Evolutionary conservation across 2,329 filamentous ascomycete genomes (phyloP).

Genomic region (Parafenestella ontariensis): DNA sequence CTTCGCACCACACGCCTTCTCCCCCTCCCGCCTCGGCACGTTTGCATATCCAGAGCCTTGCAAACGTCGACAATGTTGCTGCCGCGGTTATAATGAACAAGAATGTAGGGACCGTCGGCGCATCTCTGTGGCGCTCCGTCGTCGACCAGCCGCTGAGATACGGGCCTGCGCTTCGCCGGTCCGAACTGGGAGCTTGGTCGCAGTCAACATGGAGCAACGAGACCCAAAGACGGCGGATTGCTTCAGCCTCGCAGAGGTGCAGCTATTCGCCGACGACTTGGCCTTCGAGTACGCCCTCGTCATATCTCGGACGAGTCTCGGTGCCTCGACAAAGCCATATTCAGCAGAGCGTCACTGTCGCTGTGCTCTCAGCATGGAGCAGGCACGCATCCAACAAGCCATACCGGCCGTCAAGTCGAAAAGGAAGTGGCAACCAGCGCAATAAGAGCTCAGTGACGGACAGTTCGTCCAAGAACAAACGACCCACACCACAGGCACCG

Average conservation of each 20-base stretch:
- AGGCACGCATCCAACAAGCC: slow-evolving; percentile 37
- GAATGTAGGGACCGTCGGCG: slow-evolving; percentile 51
- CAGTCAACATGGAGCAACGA: slow-evolving; percentile 9
- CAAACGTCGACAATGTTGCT: slow-evolving; percentile 40
- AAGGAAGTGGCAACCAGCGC: slow-evolving; percentile 28
- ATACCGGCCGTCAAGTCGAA: slow-evolving; percentile 16
- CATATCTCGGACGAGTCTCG: slow-evolving; percentile 16
- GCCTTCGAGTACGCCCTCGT: slow-evolving; percentile 9
- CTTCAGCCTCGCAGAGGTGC: slow-evolving; percentile 11
- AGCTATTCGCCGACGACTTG: slow-evolving; percentile 4
- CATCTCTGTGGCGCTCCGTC: slow-evolving; percentile 40
- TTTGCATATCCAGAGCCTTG: slow-evolving; percentile 10
- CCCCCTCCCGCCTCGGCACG: not conserved
- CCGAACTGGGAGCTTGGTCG: slow-evolving; percentile 12
- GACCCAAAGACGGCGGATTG: slow-evolving; percentile 15
- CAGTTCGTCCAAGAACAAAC: slow-evolving; percentile 30
- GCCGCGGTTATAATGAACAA: slow-evolving; percentile 52
- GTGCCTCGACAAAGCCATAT: slow-evolving; percentile 5
- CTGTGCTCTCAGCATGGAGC: slow-evolving; percentile 39
- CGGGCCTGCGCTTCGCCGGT: slow-evolving; percentile 20
- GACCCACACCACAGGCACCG: slow-evolving; percentile 25
- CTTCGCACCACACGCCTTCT: slow-evolving; percentile 11
- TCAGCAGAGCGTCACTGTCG: slow-evolving; percentile 31
- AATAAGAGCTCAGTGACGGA: slow-evolving; percentile 49
- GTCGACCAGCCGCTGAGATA: slow-evolving; percentile 35